Evolutionary conservation across 2,329 filamentous ascomycete species (phyloP).

Genomic region (Fusarium sterilihyphosum): DNA sequence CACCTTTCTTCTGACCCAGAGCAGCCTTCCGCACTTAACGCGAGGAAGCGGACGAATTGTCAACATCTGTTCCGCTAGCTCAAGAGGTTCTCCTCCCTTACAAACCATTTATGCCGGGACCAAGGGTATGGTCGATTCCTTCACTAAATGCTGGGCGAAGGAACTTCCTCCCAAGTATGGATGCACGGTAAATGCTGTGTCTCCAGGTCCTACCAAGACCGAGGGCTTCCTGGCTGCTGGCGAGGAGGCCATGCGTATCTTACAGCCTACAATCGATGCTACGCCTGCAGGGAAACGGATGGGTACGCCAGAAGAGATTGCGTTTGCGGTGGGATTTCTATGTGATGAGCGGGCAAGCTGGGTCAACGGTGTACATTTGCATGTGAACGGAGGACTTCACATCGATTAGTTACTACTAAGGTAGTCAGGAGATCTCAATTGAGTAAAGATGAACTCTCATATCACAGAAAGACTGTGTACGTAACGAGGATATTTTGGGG

Average conservation of each 20-base stretch:
- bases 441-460: background rate
- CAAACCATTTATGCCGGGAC: background rate
- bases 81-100: background rate
- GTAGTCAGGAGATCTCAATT: background rate
- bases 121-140: background rate
- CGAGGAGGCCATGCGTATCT: background rate
- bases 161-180: background rate
- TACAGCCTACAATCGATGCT: background rate
- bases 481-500: too few relatives aligned
- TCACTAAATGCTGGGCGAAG: background rate
- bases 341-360: background rate
- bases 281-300: background rate
- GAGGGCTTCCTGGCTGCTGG: background rate
- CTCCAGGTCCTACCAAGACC: background rate
- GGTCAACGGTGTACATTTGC: background rate
- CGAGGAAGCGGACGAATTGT: background rate
- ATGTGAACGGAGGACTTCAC: background rate
- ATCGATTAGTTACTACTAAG: background rate
- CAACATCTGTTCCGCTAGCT: background rate
- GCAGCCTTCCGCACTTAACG: background rate
- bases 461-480: rapidly evolving
- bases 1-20: background rate
- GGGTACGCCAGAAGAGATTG: background rate
- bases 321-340: background rate
- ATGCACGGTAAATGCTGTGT: background rate